Percentiles rank a stretch among this genome's conserved stretches.
phyloP scores from a whole-genome alignment of 2,329 filamentous ascomycete species.

The Thielaviopsis punctulata region DNA sequence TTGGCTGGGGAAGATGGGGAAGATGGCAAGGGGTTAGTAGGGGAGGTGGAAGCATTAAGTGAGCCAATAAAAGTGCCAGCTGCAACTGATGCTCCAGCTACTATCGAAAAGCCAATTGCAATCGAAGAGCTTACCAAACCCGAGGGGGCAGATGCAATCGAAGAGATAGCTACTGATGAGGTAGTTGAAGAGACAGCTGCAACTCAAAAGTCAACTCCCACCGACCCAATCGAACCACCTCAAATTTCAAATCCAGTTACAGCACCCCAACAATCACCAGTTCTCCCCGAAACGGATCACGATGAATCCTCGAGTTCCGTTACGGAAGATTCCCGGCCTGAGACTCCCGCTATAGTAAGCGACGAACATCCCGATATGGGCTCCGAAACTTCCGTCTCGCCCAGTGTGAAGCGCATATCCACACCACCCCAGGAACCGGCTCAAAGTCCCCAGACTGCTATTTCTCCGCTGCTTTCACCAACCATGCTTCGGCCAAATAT shows the following conservation, averaged over 20 bases:
- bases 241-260: not conserved
- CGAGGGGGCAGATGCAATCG: too few relatives aligned
- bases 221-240: not conserved
- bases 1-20: not conserved
- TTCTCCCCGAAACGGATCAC: not conserved
- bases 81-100: too few relatives aligned
- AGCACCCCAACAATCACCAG: not conserved
- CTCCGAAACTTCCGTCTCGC: not conserved
- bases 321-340: not conserved
- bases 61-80: not conserved
- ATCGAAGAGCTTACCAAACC: too few relatives aligned
- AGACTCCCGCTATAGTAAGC: not conserved
- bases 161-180: too few relatives aligned
- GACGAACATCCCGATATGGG: not conserved
- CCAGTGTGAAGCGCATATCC: not conserved
- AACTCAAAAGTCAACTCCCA: not conserved
- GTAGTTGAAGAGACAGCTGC: not conserved
- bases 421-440: not conserved
- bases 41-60: not conserved
- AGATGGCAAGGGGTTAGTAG: too few relatives aligned
- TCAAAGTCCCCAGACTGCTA: not conserved
- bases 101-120: too few relatives aligned
- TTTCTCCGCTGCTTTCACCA: not conserved
- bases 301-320: not conserved
- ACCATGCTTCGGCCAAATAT: not conserved